Percentiles rank a stretch among this genome's conserved stretches.
Evolutionary conservation across 2,329 filamentous ascomycete species (phyloP).

Genomic region (Colletotrichum plurivorum): DNA sequence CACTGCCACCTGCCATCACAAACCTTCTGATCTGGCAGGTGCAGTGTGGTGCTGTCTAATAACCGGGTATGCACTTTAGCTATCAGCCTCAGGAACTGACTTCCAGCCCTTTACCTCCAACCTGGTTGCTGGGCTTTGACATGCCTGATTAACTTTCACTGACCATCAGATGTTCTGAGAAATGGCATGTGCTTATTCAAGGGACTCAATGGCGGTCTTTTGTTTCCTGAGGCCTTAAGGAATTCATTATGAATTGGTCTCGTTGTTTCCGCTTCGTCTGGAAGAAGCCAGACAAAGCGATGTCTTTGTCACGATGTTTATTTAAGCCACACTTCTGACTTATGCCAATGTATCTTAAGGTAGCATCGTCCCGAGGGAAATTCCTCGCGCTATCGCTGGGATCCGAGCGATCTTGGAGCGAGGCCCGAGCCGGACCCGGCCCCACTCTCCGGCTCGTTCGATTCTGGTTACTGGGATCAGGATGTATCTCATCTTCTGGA

Average conservation of each 20-base stretch:
- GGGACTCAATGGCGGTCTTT: neutral
- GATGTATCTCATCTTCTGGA: no score
- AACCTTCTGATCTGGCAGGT: slow-evolving; percentile 15
- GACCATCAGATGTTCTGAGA: no score
- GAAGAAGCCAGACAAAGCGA: neutral
- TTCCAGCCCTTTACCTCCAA: neutral
- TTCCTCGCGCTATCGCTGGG: slow-evolving; percentile 15
- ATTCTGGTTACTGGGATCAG: neutral
- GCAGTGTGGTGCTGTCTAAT: neutral
- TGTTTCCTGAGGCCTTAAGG: neutral
- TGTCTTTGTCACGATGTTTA: neutral
- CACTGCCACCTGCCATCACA: slow-evolving; percentile 34
- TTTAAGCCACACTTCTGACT: neutral
- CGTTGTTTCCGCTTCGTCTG: neutral
- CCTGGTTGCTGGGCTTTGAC: slow-evolving; percentile 1
- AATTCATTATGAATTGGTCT: neutral
- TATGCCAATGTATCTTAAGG: neutral
- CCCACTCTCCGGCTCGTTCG: slow-evolving; percentile 5
- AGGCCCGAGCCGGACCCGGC: slow-evolving; percentile 25
- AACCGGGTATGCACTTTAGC: no score
- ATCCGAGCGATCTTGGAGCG: slow-evolving; percentile 24
- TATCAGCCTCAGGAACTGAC: neutral
- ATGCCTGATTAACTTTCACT: neutral
- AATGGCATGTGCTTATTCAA: slow-evolving; percentile 2
- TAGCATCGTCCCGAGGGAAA: slow-evolving; percentile 11